Base-by-base conservation (phyloP, 2,329 filamentous ascomycete species). In the Hypoxylon sp. region DNA sequence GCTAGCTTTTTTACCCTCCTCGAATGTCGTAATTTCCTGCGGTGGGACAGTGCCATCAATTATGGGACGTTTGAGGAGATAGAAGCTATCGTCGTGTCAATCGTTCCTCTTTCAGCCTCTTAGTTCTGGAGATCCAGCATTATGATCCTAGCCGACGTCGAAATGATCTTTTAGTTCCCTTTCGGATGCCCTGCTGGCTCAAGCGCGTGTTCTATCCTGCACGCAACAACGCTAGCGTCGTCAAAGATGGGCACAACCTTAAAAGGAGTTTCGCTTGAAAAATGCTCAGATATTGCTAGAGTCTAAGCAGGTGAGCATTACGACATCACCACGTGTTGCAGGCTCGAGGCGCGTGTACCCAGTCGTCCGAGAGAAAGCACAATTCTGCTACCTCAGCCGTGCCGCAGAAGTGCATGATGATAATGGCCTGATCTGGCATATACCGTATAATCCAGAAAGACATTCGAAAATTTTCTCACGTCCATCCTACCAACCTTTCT, bases 301-400 rank as follows among this genome's bases (percentile, higher is more conserved):
- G 32, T 52, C 8, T 47, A 43, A 58, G 32, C 48, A 55, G 51
- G 53, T 57, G 34, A 60, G 56, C 65, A 29, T 60, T 70, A 53
- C 68, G 47, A 70, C 65, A 53, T 52, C 43, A 37, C 52, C 68
- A 70, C 68, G 65, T 70, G 68, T 65, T 55, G 52, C 52, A 65
- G 14, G 57, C 50, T 27, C 39, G n/a, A 19, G 59, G 50, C 32
- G 41, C 57, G 53, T 60, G 52, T 50, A 45, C 34, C 32, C 47
- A n/a, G 47, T 50, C 60, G 43, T 45, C 27, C 27, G 37, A 61
- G 46, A 55, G 39, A 45, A 37, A 39, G 12, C 29, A 39, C 5
- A 34, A 12, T 19, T 29, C 19, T 47, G n/a, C 39, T 51, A 45
- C 41, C 51, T 60, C 34, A 45, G 53, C 54, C 61, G 7, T 46